Evolutionary conservation across 805 yeast genomes (phyloP).

Genomic region (Trichomonascus vanleenenianus): DNA sequence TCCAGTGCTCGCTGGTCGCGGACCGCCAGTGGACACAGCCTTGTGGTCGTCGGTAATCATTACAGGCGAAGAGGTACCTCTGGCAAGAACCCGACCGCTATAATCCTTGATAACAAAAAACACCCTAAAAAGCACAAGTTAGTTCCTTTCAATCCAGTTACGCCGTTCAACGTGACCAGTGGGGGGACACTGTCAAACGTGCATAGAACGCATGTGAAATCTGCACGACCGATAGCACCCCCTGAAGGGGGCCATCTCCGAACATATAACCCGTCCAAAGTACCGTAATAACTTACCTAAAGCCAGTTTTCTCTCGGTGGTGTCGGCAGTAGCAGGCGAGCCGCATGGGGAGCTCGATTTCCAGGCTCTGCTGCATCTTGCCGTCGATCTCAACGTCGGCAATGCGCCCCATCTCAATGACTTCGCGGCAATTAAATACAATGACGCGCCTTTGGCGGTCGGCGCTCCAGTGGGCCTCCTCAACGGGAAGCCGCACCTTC

Average conservation of each 20-base stretch:
- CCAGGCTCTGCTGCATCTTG: slow-evolving; percentile 24
- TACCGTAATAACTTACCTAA: slow-evolving; percentile 33
- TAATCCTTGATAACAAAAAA: slow-evolving; percentile 49
- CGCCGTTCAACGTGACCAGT: too few species aligned
- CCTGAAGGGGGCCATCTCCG: too few species aligned
- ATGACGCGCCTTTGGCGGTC: slow-evolving; percentile 71
- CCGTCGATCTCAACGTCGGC: slow-evolving; percentile 22
- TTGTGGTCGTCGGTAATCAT: slow-evolving; percentile 95
- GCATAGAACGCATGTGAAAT: background rate
- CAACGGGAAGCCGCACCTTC: slow-evolving; percentile 65
- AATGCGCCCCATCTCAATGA: slow-evolving; percentile 48
- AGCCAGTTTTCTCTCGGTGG: slow-evolving; percentile 83
- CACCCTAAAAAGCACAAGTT: slow-evolving; percentile 16
- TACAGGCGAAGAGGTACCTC: slow-evolving; percentile 61
- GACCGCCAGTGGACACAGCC: slow-evolving; percentile 23
- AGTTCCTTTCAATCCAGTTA: too few species aligned
- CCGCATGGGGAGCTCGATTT: slow-evolving; percentile 53
- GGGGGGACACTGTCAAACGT: background rate
- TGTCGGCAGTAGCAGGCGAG: slow-evolving; percentile 95
- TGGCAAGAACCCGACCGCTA: slow-evolving; percentile 58
- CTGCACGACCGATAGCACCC: too few species aligned
- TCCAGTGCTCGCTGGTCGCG: too few species aligned
- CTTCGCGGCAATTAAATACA: slow-evolving; percentile 85
- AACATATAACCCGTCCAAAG: background rate
- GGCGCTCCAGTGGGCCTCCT: slow-evolving; percentile 76